Conservation (phyloP, 208 protist species). For the Leptomonas pyrrhocoris region DNA sequence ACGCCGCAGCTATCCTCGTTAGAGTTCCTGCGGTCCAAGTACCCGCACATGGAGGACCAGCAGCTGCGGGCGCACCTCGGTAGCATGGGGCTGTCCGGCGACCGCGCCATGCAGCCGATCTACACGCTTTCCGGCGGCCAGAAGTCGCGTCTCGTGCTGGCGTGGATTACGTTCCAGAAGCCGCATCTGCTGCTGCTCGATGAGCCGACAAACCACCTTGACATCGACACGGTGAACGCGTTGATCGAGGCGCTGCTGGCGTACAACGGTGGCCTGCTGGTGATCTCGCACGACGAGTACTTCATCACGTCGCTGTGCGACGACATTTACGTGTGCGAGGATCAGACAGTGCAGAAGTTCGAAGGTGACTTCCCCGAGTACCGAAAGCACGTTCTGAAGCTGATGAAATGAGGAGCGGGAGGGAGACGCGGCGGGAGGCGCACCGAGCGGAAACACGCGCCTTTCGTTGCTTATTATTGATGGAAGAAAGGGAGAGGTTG, state of each 20-base stretch:
- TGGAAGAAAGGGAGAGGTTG: too few species aligned
- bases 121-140: conserved; percentile 95
- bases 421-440: neutral
- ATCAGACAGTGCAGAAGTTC: conserved; percentile 75
- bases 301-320: conserved; percentile 93
- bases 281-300: conserved; percentile 95
- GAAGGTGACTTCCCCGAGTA: conserved; percentile 91
- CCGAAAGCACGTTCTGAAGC: conserved; percentile 77
- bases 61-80: conserved; percentile 92
- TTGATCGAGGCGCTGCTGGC: conserved; percentile 91
- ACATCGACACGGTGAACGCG: conserved; percentile 95
- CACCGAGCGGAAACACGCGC: too few species aligned
- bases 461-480: too few species aligned
- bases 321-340: conserved; percentile 90
- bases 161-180: conserved; percentile 91
- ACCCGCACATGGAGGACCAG: conserved; percentile 84
- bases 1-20: conserved; percentile 91
- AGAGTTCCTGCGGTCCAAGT: conserved; percentile 87
- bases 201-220: conserved; percentile 97
- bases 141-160: conserved; percentile 94
- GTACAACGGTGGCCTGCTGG: conserved; percentile 90
- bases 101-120: conserved; percentile 87
- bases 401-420: conserved; percentile 43
- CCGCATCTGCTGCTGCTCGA: conserved; percentile 97
- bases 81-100: conserved; percentile 90